Evolutionary conservation across 345 rosid species (phyloP).

Genomic region (Eucalyptus pauciflora): DNA sequence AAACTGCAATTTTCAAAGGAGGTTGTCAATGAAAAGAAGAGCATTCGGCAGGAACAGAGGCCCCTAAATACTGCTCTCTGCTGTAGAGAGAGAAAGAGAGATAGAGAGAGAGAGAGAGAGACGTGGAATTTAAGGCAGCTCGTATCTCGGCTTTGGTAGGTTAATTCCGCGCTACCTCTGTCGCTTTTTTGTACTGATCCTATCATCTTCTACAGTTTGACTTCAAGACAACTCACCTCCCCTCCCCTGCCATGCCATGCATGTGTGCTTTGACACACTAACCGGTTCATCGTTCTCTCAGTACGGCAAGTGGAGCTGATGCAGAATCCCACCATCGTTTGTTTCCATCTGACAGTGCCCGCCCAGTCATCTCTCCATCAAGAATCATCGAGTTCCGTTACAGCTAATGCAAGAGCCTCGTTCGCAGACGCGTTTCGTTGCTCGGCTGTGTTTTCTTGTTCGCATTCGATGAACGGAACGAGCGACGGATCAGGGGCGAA

Average conservation of each 20-base stretch:
- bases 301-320: not conserved
- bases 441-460: not conserved
- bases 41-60: not conserved
- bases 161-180: constrained; percentile 1
- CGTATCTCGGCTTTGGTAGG: constrained; percentile 1
- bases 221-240: not conserved
- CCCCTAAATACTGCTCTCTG: constrained; percentile 19
- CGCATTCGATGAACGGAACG: not conserved
- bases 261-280: not conserved
- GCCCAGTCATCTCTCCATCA: not conserved
- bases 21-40: constrained; percentile 3
- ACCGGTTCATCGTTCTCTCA: not conserved
- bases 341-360: not conserved
- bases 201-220: not conserved
- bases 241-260: not conserved
- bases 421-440: not conserved
- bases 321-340: not conserved
- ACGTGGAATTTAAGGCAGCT: constrained; percentile 54
- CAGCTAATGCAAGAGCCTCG: not conserved
- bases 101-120: constrained; percentile 15
- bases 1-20: constrained; percentile 19
- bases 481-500: not conserved
- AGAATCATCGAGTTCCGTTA: not conserved
- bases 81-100: not conserved
- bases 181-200: not conserved